Base-by-base conservation (phyloP, 257 asterid species). In the Asclepias syriaca region DNA sequence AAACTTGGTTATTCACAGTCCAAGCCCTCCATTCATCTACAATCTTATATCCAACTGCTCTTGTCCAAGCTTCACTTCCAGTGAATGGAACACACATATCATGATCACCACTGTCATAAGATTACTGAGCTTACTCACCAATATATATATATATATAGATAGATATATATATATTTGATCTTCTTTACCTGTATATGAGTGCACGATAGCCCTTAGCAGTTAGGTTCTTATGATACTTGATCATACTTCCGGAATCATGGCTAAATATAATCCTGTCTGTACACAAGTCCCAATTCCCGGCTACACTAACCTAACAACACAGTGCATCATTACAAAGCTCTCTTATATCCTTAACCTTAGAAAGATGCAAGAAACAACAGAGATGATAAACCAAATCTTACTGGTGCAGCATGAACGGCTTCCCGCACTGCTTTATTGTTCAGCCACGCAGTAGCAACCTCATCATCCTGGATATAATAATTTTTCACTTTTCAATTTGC, bases 1-100 rank as follows among this genome's bases (percentile, higher is more conserved):
- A 95, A 51, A 94, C 92, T 85, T 89, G 97, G 49, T 71, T 77
- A 21, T 84, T 74, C 63, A 87, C 91, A 16, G 40, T 32, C 99
- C 99, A 94, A 61, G 95, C 81, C 87, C 99, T 89, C 96, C 97
- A 89, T 68, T 81, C 87, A 34, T 91, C 97, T 14, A 85, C 77
- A 65, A 71, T 83, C 81, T 82, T 77, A 74, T 94, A 91, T 74
- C 99, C 99, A 11, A 94, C 14, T 19, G 99, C 88, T 79, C 89
- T 84, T 46, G 96, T 88, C 99, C 97, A 94, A 8, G 89, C 96
- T 86, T 89, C 79, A 68, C 85, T 89, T 69, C 99, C 99, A n/a
- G 93, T 94, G 65, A 22, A 91, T 9, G 99, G 99, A 34, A 94
- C 96, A 77, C 99, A 94, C 97, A 94, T 87, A 80, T 91, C 99